Evolutionary conservation across 306 rosid species (phyloP).

Genomic region (Rosa lucieae): DNA sequence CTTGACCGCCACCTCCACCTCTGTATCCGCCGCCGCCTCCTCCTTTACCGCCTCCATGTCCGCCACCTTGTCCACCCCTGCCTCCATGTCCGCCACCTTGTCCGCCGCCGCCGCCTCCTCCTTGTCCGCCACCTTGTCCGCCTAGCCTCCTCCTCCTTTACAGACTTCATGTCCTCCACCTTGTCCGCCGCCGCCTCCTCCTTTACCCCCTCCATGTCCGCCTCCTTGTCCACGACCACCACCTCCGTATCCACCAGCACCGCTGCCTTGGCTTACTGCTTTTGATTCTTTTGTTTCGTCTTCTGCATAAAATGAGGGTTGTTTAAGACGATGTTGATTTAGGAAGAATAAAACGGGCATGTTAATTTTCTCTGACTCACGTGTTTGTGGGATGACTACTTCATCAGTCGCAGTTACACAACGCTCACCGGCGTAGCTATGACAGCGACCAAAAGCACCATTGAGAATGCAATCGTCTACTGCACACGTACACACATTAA

Average conservation of each 20-base stretch:
- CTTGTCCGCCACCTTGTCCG: background rate
- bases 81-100: background rate
- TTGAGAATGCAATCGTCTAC: background rate
- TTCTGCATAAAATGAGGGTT: background rate
- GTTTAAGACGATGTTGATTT: background rate
- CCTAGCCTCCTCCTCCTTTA: background rate
- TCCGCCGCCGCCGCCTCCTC: background rate
- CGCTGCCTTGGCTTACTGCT: background rate
- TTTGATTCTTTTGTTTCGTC: background rate
- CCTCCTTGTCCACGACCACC: background rate
- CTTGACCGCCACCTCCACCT: background rate
- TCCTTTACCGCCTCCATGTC: background rate
- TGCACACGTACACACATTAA: background rate
- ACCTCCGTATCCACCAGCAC: background rate
- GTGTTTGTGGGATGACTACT: background rate
- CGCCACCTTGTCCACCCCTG: background rate
- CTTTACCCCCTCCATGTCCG: background rate
- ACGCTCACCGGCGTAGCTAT: background rate
- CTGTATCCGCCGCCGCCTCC: background rate
- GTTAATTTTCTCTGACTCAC: background rate
- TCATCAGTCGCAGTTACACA: background rate
- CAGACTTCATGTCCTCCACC: background rate
- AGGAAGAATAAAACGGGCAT: background rate
- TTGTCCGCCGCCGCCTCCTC: background rate
- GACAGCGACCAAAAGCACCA: constrained; percentile 1